Evolutionary conservation across 352 stramenopile genomes (phyloP).

Genomic region (Globisporangium cederbergense): DNA sequence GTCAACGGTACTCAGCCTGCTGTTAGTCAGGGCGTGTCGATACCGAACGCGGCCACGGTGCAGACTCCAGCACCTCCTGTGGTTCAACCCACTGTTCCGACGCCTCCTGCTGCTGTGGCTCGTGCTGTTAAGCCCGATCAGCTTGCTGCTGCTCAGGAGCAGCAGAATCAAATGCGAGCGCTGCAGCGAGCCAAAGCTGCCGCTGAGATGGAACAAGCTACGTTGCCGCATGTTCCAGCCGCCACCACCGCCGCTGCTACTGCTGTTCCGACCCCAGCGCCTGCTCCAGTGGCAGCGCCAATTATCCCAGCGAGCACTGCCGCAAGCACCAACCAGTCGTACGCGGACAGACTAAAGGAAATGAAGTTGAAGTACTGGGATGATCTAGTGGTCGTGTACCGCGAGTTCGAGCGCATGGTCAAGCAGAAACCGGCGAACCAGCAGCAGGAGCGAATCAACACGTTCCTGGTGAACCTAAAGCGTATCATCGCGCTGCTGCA

Average conservation of each 20-base stretch:
- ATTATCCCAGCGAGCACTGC: constrained; percentile 18
- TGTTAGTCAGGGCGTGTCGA: constrained; percentile 26
- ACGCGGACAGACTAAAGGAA: constrained; percentile 69
- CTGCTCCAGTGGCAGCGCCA: constrained; percentile 12
- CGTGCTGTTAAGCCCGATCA: constrained; percentile 58
- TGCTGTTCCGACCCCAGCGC: constrained; percentile 14
- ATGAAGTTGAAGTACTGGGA: constrained; percentile 84
- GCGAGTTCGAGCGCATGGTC: constrained; percentile 84
- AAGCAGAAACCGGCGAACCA: constrained; percentile 77
- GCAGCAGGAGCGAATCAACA: constrained; percentile 80
- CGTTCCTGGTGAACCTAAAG: constrained; percentile 76
- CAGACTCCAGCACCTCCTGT: constrained; percentile 21
- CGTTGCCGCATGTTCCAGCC: constrained; percentile 30
- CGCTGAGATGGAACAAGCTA: constrained; percentile 40
- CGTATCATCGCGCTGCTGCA: constrained; percentile 77
- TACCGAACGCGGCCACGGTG: constrained; percentile 38
- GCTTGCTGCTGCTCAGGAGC: constrained; percentile 43
- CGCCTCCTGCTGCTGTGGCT: constrained; percentile 16
- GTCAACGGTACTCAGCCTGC: constrained; percentile 32
- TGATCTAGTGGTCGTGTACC: constrained; percentile 77
- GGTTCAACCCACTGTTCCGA: constrained; percentile 23
- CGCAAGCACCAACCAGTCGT: constrained; percentile 35
- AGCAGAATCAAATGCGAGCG: constrained; percentile 61
- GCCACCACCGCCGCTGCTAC: too few relatives aligned
- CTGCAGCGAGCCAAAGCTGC: constrained; percentile 63